These are phyloP conservation scores for Stachybotrys chlorohalonatus DNA, from an alignment of 2,329 filamentous ascomycete species.

Conservation along the genomic window DNA sequence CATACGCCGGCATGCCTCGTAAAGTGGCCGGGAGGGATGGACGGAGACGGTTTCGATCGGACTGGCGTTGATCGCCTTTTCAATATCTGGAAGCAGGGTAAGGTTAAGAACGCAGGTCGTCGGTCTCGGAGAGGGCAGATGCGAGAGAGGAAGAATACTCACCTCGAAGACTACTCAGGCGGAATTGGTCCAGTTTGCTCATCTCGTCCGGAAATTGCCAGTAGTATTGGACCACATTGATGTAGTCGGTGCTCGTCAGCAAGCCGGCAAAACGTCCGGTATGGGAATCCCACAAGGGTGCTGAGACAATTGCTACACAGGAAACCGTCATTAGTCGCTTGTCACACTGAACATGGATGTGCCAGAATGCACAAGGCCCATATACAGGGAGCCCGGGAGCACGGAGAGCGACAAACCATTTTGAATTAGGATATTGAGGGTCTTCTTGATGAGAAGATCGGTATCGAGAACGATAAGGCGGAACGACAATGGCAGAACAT, in stretches of 20 bases:
- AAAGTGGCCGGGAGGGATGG: constrained; percentile 80
- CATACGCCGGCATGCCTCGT: constrained; percentile 93
- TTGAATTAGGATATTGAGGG: constrained; percentile 86
- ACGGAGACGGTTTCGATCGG: constrained; percentile 96
- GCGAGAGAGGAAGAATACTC: constrained; percentile 13
- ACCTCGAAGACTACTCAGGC: constrained; percentile 86
- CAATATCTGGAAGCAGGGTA: constrained; percentile 58
- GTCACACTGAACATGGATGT: not conserved
- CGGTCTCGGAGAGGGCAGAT: not conserved
- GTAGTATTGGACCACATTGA: constrained; percentile 99
- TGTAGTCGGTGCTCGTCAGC: constrained; percentile 92
- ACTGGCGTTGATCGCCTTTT: constrained; percentile 82
- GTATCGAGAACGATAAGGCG: constrained; percentile 94
- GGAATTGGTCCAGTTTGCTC: constrained; percentile 85
- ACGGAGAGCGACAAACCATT: constrained; percentile 55
- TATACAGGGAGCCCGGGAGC: not conserved
- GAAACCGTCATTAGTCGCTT: constrained; percentile 7
- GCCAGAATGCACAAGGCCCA: constrained; percentile 4
- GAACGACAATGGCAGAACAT: constrained; percentile 92
- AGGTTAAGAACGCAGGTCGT: not conserved
- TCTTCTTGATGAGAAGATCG: constrained; percentile 92
- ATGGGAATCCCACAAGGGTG: constrained; percentile 92
- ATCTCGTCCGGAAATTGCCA: constrained; percentile 92
- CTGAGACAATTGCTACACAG: constrained; percentile 80
- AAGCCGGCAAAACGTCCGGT: constrained; percentile 89